Percentiles rank a stretch among this genome's conserved stretches.
Conservation (phyloP, 768 basidiomycete genomes). For the Boletus insuetus region DNA sequence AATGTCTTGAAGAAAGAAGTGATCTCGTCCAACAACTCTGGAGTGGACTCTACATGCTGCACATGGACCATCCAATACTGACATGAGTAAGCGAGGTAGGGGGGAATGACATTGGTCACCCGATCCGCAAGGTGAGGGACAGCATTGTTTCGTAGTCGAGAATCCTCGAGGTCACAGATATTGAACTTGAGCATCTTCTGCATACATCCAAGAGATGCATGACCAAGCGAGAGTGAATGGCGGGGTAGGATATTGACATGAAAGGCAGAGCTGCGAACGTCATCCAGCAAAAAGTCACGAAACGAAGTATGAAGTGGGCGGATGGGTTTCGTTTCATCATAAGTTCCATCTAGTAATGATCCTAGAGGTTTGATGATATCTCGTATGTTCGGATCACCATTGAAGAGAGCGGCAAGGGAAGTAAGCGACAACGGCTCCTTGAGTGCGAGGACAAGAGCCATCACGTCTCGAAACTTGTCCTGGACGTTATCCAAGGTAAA, state of each 20-base stretch:
- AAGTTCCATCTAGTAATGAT: slow-evolving; percentile 21
- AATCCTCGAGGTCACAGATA: slow-evolving; percentile 37
- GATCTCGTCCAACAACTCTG: slow-evolving; percentile 13
- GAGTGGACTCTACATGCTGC: slow-evolving; percentile 5
- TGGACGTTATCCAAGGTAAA: slow-evolving; percentile 5
- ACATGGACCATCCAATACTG: slow-evolving; percentile 37
- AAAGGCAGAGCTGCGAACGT: slow-evolving; percentile 22
- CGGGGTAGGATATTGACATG: slow-evolving; percentile 10
- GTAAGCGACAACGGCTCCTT: slow-evolving; percentile 18
- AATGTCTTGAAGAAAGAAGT: slow-evolving; percentile 20
- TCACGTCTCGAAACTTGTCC: slow-evolving; percentile 19
- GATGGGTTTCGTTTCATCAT: slow-evolving; percentile 18
- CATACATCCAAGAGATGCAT: slow-evolving; percentile 32
- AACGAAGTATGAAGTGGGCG: slow-evolving; percentile 36
- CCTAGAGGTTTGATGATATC: slow-evolving; percentile 20
- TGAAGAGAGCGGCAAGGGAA: slow-evolving; percentile 15
- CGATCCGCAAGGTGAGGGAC: slow-evolving; percentile 15
- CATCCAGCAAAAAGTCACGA: slow-evolving; percentile 31
- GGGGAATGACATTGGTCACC: slow-evolving; percentile 27
- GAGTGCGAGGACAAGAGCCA: slow-evolving; percentile 17
- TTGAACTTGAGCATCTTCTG: slow-evolving; percentile 35
- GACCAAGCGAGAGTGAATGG: slow-evolving; percentile 22
- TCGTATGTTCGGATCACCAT: slow-evolving; percentile 2
- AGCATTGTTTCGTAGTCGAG: slow-evolving; percentile 29
- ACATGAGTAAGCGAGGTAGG: slow-evolving; percentile 36